These are phyloP conservation scores for Sisymbrium altissimum DNA, from an alignment of 345 rosid species.

Conservation along the genomic window DNA sequence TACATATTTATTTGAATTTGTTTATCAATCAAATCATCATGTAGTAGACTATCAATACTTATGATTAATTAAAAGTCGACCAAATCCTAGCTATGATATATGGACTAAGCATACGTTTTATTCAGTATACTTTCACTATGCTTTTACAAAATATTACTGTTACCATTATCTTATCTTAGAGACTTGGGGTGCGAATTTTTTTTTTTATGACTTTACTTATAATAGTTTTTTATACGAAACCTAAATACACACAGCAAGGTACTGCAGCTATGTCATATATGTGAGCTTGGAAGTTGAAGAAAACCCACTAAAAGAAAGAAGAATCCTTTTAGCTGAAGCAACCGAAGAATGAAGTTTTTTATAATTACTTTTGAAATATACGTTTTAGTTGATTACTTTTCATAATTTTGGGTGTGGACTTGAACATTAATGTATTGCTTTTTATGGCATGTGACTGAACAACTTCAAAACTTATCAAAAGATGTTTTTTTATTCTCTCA, in stretches of 20 bases:
- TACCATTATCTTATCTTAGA: not conserved
- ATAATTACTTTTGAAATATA: conserved; percentile 8
- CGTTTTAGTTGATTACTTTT: conserved; percentile 1
- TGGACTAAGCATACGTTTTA: not conserved
- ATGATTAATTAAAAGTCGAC: too few relatives aligned
- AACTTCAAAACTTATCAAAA: conserved; percentile 10
- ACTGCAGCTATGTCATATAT: conserved; percentile 18
- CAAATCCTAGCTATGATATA: not conserved
- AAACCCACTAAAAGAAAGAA: conserved; percentile 17
- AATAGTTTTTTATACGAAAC: conserved; percentile 14
- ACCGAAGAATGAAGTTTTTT: conserved; percentile 21
- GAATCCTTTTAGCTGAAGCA: conserved; percentile 31
- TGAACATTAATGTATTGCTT: conserved; percentile 23
- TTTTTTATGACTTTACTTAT: too few relatives aligned
- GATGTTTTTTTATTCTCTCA: conserved; percentile 27
- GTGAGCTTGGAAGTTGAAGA: conserved; percentile 21
- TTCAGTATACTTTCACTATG: not conserved
- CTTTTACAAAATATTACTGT: not conserved
- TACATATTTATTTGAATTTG: not conserved
- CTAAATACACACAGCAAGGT: conserved; percentile 2
- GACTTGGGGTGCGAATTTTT: too few relatives aligned
- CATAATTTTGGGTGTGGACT: conserved; percentile 1
- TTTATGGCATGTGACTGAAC: conserved; percentile 33
- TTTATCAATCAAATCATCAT: not conserved
- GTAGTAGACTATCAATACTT: not conserved